phyloP scores from a whole-genome alignment of 176 grass and related monocot species.

The Lolium multiflorum region DNA sequence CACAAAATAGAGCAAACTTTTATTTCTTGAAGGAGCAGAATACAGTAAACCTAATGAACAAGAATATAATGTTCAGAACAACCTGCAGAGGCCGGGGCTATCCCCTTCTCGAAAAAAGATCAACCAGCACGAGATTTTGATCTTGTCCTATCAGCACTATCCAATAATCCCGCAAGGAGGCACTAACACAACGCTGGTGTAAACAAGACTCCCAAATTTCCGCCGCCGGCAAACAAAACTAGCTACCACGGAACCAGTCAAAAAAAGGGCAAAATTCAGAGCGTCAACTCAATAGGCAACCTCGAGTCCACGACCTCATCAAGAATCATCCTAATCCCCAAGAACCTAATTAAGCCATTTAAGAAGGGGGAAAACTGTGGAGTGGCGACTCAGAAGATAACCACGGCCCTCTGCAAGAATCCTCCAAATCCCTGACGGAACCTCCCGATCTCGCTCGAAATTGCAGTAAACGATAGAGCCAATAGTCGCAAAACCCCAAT shows the following conservation, averaged over 20 bases:
- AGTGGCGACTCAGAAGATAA: not conserved
- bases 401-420: not conserved
- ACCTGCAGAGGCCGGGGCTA: too few relatives aligned
- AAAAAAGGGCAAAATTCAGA: not conserved
- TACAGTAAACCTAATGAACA: constrained; percentile 6
- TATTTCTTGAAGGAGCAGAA: not conserved
- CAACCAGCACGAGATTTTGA: not conserved
- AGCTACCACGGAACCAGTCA: not conserved
- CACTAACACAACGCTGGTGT: not conserved
- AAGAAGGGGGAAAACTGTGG: not conserved
- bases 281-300: not conserved
- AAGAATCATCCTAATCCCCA: not conserved
- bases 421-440: constrained; percentile 3
- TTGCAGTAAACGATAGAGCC: constrained; percentile 11
- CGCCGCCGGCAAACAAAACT: not conserved
- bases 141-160: not conserved
- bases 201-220: not conserved
- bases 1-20: not conserved
- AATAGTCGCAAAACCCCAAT: not conserved
- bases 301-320: not conserved
- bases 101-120: not conserved
- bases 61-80: constrained; percentile 12
- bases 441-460: not conserved
- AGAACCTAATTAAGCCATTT: not conserved
- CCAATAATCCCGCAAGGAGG: not conserved